Evolutionary conservation across 495 filamentous ascomycete genomes (phyloP), one percentile per base, ranked within the genome.

Genomic region (Aspergillus biplanus): DNA sequence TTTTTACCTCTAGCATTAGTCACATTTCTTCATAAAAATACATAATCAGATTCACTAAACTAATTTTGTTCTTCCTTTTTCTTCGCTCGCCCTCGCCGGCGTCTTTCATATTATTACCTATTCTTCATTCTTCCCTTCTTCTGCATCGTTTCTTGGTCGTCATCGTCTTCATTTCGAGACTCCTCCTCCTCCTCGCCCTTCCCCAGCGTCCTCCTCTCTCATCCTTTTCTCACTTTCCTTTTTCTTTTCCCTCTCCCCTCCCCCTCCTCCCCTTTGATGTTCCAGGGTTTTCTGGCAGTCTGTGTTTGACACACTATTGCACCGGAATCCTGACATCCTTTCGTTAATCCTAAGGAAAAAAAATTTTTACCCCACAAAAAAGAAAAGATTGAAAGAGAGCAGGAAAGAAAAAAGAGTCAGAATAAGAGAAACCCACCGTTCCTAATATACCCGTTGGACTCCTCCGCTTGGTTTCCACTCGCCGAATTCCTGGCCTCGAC

Each of bases 251-350:
- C 67, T 62, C 56, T 63, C 63, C 72, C 62, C 61, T 47, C 68
- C 69, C 54, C 62, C 63, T 73, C 64, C 62, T 46, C 68, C 68
- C 66, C 56, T 59, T 72, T 75, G 67, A 69, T 70, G 67, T 61
- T 63, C 64, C 58, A 64, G 71, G 67, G 21, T 61, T 67, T 57
- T 55, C 62, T 72, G 71, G 72, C 74, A 76, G 70, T 63, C 63
- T 78, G 79, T 81, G 79, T 80, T 81, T 81, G 79, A 81, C 76
- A 81, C 79, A 79, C 77, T 78, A 73, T 74, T 74, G 77, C 75
- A 65, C 69, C 59, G 64, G 58, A 66, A 70, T 44, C 65, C 72
- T 75, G 69, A 70, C 69, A 75, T 75, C 73, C 75, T 75, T 78
- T 78, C 76, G 71, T 76, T 79, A 59, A 27, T 27, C 21, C 21